Evolutionary conservation across 2,329 filamentous ascomycete genomes (phyloP), one percentile per base, ranked within the genome.

Genomic region (Zelopaecilomyces penicillatus): DNA sequence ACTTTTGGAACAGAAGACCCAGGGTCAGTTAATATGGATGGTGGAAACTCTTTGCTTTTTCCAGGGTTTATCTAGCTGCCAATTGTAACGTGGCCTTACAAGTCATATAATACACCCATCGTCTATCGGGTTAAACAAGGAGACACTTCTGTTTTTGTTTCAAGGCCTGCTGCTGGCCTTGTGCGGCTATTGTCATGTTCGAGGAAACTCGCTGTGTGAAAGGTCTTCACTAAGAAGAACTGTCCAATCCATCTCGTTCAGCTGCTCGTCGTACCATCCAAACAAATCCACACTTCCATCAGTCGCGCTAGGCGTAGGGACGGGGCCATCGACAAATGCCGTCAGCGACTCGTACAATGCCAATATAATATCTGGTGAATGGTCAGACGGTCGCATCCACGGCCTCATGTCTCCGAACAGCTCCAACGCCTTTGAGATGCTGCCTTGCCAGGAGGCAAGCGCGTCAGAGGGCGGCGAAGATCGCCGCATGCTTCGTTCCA

Each of bases 191-290:
- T 10, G 26, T 61, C 39, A 45, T 35, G 36, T 30, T 26, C 39
- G 44, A 3, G 50, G 47, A 38, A 50, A 52, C 12, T 44, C 37
- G 32, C 45, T 43, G 26, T 49, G 41, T 26, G 43, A 32, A 19
- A 50, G 8, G 12, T 59, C 42, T 29, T 54, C 50, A 7, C 51
- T 50, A 4, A 60, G 49, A 27, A 59, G 56, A 2, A 52, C 47
- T 19, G 50, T 48, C 57, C 56, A 60, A 35, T 57, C 52, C 49
- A 58, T 45, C 27, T 56, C 56, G 2, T 50, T 51, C 5, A 59
- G 50, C 43, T 58, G 56, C 45, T 58, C 56, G 30, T 59, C 57
- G 39, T 50, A 54, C 57, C 50, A 58, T 6, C 55, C 55, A 31
- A 55, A 57, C 35, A 57, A 27, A 36, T 57, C 54, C n/a, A 53